A percentile compares a stretch with the other conserved stretches of the same genome.
Conservation (phyloP, 768 basidiomycete species). For the Mycena vitilis region DNA sequence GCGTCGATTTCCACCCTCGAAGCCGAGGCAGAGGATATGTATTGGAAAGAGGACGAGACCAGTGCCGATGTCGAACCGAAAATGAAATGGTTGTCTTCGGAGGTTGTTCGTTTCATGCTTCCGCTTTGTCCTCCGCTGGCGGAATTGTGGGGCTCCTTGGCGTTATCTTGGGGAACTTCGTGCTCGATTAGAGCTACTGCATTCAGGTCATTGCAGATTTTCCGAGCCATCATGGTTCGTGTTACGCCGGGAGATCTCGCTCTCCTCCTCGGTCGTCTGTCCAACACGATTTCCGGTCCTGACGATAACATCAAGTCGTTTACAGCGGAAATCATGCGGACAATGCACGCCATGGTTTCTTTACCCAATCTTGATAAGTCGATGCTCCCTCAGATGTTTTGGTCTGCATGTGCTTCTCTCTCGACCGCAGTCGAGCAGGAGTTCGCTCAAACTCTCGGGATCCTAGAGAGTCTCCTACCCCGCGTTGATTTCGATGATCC, state of each 20-base stretch:
- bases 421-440: slow-evolving; percentile 87
- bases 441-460: slow-evolving; percentile 72
- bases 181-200: slow-evolving; percentile 90
- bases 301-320: slow-evolving; percentile 86
- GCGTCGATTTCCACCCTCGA: slow-evolving; percentile 66
- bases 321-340: slow-evolving; percentile 84
- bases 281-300: slow-evolving; percentile 82
- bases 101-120: slow-evolving; percentile 73
- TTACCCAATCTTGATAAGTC: slow-evolving; percentile 67
- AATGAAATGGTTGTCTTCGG: slow-evolving; percentile 75
- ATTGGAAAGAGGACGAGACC: slow-evolving; percentile 81
- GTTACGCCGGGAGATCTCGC: slow-evolving; percentile 80
- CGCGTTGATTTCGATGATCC: slow-evolving; percentile 80
- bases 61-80: slow-evolving; percentile 68
- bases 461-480: slow-evolving; percentile 73
- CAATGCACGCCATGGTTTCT: slow-evolving; percentile 71
- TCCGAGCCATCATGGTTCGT: slow-evolving; percentile 80
- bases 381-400: slow-evolving; percentile 86
- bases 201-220: slow-evolving; percentile 91
- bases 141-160: slow-evolving; percentile 83
- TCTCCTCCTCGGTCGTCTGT: slow-evolving; percentile 82
- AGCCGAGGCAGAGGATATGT: slow-evolving; percentile 62
- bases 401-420: slow-evolving; percentile 85
- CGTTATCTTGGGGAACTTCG: slow-evolving; percentile 85
- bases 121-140: slow-evolving; percentile 77